These are phyloP conservation scores for Aspergillus sp. DNA, from an alignment of 2,329 filamentous ascomycete species.

Conservation along the genomic window DNA sequence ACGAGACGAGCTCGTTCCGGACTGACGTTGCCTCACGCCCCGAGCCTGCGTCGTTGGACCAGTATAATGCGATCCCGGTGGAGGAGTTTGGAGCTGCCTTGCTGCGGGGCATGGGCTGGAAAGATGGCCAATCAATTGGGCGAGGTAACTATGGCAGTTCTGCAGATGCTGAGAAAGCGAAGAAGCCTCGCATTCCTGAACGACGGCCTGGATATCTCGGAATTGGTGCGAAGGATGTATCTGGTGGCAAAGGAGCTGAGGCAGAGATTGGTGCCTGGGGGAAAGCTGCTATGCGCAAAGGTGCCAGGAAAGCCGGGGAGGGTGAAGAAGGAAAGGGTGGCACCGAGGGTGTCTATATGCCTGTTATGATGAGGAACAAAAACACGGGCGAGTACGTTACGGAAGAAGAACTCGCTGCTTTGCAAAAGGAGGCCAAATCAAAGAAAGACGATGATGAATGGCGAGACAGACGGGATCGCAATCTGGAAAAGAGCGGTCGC, in stretches of 20 bases:
- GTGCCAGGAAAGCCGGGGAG: slow-evolving; percentile 53
- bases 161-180: slow-evolving; percentile 40
- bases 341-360: slow-evolving; percentile 53
- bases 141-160: slow-evolving; percentile 46
- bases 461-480: slow-evolving; percentile 41
- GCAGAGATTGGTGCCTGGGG: slow-evolving; percentile 79
- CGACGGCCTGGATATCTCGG: slow-evolving; percentile 77
- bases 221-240: slow-evolving; percentile 78
- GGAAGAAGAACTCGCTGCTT: slow-evolving; percentile 55
- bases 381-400: slow-evolving; percentile 59
- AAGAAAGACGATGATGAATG: slow-evolving; percentile 40
- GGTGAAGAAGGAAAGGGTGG: slow-evolving; percentile 35
- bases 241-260: slow-evolving; percentile 49
- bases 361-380: slow-evolving; percentile 57
- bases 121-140: slow-evolving; percentile 60
- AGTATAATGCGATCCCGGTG: slow-evolving; percentile 84
- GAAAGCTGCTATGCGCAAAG: slow-evolving; percentile 53
- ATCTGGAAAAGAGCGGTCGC: slow-evolving; percentile 35
- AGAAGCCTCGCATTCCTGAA: slow-evolving; percentile 61
- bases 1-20: slow-evolving; percentile 58
- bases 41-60: slow-evolving; percentile 69
- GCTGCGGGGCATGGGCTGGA: slow-evolving; percentile 93
- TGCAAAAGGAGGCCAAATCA: slow-evolving; percentile 45
- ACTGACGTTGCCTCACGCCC: slow-evolving; percentile 68
- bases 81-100: slow-evolving; percentile 92